Evolutionary conservation across 768 basidiomycete species (phyloP).

Genomic region (Epithele typhae): DNA sequence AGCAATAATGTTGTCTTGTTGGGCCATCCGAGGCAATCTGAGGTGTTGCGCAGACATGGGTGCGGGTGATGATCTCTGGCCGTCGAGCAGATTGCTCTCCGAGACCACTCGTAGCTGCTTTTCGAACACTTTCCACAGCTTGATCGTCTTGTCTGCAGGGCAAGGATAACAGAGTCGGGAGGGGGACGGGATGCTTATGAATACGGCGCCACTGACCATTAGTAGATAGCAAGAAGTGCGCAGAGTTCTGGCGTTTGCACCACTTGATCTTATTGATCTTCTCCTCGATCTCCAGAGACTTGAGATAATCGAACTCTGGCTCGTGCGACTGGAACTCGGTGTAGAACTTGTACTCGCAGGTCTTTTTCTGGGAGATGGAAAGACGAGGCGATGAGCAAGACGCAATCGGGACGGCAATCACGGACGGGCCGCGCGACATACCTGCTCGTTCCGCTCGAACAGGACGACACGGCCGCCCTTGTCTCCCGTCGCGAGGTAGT

Average conservation of each 20-base stretch:
- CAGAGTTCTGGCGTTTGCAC: constrained; percentile 97
- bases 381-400: constrained; percentile 10
- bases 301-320: constrained; percentile 99
- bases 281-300: constrained; percentile 99
- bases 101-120: constrained; percentile 94
- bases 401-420: neutral
- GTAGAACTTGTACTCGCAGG: constrained; percentile 99
- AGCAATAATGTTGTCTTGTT: constrained; percentile 97
- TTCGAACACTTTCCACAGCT: constrained; percentile 99
- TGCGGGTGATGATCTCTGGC: constrained; percentile 63
- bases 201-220: constrained; percentile 63
- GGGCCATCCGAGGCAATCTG: constrained; percentile 84
- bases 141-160: constrained; percentile 95
- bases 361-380: constrained; percentile 74
- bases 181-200: neutral
- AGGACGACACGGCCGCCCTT: constrained; percentile 98
- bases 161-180: neutral
- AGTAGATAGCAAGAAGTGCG: constrained; percentile 95
- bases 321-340: constrained; percentile 99
- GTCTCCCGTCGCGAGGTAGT: constrained; percentile 99
- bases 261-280: constrained; percentile 99
- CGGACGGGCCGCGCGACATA: constrained; percentile 33
- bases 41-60: constrained; percentile 58
- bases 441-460: constrained; percentile 97
- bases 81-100: constrained; percentile 91